Base-by-base conservation (phyloP, 495 filamentous ascomycete species). In the Lasiosphaeria miniovina region DNA sequence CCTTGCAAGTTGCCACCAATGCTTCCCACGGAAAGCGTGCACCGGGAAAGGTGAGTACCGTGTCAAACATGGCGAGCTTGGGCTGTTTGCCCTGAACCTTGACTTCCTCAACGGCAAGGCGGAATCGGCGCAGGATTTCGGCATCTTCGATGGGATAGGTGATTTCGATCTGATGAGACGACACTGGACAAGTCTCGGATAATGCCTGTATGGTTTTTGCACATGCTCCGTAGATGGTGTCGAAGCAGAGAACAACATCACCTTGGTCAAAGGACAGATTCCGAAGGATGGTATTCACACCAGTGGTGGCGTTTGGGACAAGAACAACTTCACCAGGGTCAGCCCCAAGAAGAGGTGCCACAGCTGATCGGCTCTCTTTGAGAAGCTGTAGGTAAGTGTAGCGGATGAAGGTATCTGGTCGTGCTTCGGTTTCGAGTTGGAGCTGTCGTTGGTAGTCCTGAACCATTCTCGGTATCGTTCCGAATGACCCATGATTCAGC, bases 261-360 rank as follows among this genome's bases (percentile, higher is more conserved):
- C 79, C 66, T 52, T 66, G 46, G 46, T 74, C 58, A 68, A 71
- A 90, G 0, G 68, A 65, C 17, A 96, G 73, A 61, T 86, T 88
- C 24, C 84, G 82, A 10, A 95, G 77, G 7, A 94, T 80, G 0
- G 86, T 89, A 65, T 89, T 88, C 8, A 93, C 71, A 48, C 85
- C 90, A 0, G 84, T 89, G 0, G 90, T 92, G 41, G 90, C 87
- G 66, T 96, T 95, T 7, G 84, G 81, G 24, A 93, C 84, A 53
- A 90, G 84, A 3, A 93, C 90, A 38, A 88, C 77, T 48, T 88
- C 86, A 9, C 82, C 72, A 14, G 74, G 66, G 10, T 83, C 81
- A 6, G 81, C 82, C 55, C 88, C 77, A 31, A 96, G 75, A 35
- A 87, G 61, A 9, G 75, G 68, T 0, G 90, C 86, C 15, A 92